phyloP scores from a whole-genome alignment of 2,329 filamentous ascomycete genomes.

The Aspergillus fijiensis region DNA sequence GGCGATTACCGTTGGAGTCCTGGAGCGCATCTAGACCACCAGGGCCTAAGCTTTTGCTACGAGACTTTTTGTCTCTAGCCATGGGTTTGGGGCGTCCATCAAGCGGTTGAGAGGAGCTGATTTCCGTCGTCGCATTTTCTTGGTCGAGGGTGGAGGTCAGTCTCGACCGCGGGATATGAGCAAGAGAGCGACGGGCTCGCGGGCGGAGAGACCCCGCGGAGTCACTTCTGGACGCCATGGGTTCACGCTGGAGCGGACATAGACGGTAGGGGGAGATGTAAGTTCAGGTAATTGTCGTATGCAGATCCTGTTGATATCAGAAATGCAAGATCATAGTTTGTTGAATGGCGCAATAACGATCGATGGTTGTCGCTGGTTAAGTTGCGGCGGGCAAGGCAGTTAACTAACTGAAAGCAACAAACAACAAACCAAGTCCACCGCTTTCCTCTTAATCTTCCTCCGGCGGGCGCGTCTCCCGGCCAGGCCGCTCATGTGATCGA shows the following conservation, averaged over 20 bases:
- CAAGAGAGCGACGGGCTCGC: conserved; percentile 69
- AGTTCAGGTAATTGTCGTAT: background rate
- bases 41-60: conserved; percentile 94
- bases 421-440: background rate
- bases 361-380: background rate
- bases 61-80: conserved; percentile 62
- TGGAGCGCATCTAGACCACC: conserved; percentile 83
- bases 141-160: conserved; percentile 58
- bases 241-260: conserved; percentile 14
- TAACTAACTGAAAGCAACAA: background rate
- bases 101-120: conserved; percentile 48
- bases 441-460: background rate
- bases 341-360: background rate
- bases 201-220: conserved; percentile 33
- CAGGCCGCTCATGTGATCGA: conserved; percentile 30
- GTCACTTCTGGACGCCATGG: conserved; percentile 39
- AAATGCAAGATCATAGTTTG: background rate
- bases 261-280: conserved; percentile 2
- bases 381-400: too few species aligned
- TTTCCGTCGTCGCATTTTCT: conserved; percentile 73
- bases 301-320: background rate
- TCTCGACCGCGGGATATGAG: conserved; percentile 56
- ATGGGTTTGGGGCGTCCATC: conserved; percentile 37
- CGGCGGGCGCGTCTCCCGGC: conserved; percentile 30
- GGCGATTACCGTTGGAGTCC: conserved; percentile 70